These are phyloP conservation scores for Boletus fagicola DNA, from an alignment of 768 basidiomycete species.

Conservation along the genomic window DNA sequence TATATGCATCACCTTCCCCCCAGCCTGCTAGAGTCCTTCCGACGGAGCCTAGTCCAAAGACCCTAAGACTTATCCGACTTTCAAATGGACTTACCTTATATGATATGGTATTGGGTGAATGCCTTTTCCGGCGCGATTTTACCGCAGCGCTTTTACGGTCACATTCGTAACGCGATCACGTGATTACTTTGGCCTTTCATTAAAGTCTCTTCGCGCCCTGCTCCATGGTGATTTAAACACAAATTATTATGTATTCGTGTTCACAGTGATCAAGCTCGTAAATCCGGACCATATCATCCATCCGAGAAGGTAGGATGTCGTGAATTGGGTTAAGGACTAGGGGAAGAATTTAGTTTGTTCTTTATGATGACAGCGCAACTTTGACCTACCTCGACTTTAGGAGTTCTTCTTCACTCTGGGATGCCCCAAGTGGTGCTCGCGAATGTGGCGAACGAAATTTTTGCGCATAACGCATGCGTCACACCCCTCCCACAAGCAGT, in stretches of 20 bases:
- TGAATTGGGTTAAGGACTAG: not conserved
- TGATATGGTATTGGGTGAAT: too few relatives aligned
- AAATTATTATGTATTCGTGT: not conserved
- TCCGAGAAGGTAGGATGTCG: not conserved
- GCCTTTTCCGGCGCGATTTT: too few relatives aligned
- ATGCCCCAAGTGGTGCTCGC: constrained; percentile 2
- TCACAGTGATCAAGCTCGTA: not conserved
- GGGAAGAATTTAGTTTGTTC: not conserved
- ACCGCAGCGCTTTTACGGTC: too few relatives aligned
- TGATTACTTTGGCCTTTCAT: too few relatives aligned
- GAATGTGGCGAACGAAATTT: constrained; percentile 7
- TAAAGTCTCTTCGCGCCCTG: too few relatives aligned
- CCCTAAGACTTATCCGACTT: too few relatives aligned
- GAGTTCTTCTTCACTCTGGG: not conserved
- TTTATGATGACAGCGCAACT: not conserved
- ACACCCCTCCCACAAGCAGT: constrained; percentile 1
- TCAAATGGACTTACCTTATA: too few relatives aligned
- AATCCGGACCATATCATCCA: not conserved
- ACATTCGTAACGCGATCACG: too few relatives aligned
- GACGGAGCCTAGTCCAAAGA: too few relatives aligned
- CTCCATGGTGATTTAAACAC: too few relatives aligned
- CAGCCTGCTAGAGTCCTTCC: too few relatives aligned
- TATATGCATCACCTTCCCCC: too few relatives aligned
- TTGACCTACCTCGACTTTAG: not conserved
- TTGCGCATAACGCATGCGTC: not conserved